A percentile compares a stretch with the other conserved stretches of the same genome.
These are phyloP conservation scores for Cyclostephanos tholiformis DNA, from an alignment of 108 stramenopile genomes.

Conservation along the genomic window DNA sequence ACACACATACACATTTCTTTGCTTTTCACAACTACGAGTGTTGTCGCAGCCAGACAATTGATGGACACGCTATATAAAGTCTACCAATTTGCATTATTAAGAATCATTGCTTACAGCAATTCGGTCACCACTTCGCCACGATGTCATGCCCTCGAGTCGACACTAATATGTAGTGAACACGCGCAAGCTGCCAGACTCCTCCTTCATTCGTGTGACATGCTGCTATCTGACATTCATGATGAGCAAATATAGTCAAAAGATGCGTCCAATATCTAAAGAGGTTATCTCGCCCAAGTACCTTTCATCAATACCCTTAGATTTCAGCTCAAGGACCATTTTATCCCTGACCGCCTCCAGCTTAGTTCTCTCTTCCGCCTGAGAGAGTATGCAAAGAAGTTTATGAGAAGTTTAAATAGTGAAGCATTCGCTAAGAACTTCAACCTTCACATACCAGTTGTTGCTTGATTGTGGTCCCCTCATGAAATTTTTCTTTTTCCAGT, in stretches of 20 bases:
- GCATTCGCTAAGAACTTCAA: neutral
- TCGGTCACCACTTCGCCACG: too few relatives aligned
- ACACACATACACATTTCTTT: too few relatives aligned
- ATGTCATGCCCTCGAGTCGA: too few relatives aligned
- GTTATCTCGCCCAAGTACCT: constrained; percentile 64
- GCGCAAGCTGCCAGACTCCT: too few relatives aligned
- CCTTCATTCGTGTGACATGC: too few relatives aligned
- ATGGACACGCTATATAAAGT: too few relatives aligned
- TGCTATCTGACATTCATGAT: neutral
- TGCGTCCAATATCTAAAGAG: constrained; percentile 51
- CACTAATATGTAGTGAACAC: too few relatives aligned
- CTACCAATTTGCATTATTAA: too few relatives aligned
- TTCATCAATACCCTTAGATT: constrained; percentile 54
- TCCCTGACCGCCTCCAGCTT: constrained; percentile 61
- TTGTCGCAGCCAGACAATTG: too few relatives aligned
- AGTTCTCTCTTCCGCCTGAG: constrained; percentile 44
- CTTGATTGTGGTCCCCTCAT: constrained; percentile 51
- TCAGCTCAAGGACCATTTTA: constrained; percentile 60
- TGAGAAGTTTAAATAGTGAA: constrained; percentile 1
- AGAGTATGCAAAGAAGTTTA: neutral
- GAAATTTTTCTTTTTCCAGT: constrained; percentile 51
- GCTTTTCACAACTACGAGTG: too few relatives aligned
- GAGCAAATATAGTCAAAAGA: neutral
- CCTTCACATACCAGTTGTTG: constrained; percentile 39
- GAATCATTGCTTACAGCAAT: too few relatives aligned